Base-by-base conservation (phyloP, 2,329 filamentous ascomycete genomes). In the Saccharata proteae region DNA sequence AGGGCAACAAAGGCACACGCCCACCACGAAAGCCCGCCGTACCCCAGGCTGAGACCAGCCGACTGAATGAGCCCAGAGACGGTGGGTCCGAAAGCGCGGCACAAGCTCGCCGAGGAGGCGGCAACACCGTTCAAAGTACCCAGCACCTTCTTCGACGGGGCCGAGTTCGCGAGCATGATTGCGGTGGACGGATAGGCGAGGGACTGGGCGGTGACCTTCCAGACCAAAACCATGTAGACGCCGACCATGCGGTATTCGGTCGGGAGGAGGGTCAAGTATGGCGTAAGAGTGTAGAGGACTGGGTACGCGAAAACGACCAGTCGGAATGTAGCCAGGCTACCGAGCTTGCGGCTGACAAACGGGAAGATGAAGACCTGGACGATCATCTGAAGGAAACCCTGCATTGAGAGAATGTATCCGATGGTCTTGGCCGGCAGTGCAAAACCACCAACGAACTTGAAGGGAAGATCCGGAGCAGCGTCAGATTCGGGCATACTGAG, bases 1-100 rank as follows among this genome's bases (percentile, higher is more conserved):
- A 83, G 58, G 19, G 84, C 82, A 18, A 94, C 74, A 3, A 80
- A 46, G 6, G 80, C 83, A 41, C 79, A 86, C 39, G 76, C 77
- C 90, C 90, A 98, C 88, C 90, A 98, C 1, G 85, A 80, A 19
- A 94, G 65, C 13, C 85, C 85, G 4, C 85, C 88, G 51, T 84
- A 88, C 20, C 86, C 85, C 5, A 77, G 69, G 41, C 75, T 69
- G 20, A 92, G 69, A 30, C 90, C 90, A 31, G 78, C 64, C 4
- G 84, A 73, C 56, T 93, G 92, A 15, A 96, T 67, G 16, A 85
- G 62, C 2, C 90, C 90, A 3, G 86, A 92, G 3, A 94, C 62
- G 0, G 83, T 86, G 2, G 90, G 90, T 0, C 88, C 88, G 39
- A 94, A 78, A 0, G 85, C 85, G 33, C 90, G 74, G 52, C 79